Base-by-base conservation (phyloP, 768 basidiomycete genomes). In the Psilocybe cubensis region DNA sequence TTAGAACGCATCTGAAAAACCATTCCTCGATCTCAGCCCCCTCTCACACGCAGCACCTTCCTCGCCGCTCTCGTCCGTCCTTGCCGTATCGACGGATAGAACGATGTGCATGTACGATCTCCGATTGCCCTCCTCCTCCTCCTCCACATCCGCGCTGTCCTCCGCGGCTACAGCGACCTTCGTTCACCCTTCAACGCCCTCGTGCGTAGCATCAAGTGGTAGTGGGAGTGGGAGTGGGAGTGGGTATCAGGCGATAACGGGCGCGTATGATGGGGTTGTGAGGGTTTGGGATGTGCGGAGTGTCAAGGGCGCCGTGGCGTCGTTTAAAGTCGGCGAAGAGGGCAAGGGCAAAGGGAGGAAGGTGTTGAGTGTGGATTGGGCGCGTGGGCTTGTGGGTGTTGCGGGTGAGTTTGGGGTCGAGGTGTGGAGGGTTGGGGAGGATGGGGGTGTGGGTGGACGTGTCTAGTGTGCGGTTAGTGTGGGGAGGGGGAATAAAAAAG, bases 241-340 rank as follows among this genome's bases (percentile, higher is more conserved):
- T 43, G 63, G 69, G 11, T 75, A 86, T 27, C 89, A 89, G 65
- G 74, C 91, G 9, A 74, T 87, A 18, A 90, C 83, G 0, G 92
- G 90, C 4, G 82, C 86, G 0, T 92, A 94, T 66, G 92, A 94
- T 55, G 91, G 92, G 10, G 73, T 86, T 2, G 89, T 87, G 0
- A 77, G 91, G 4, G 67, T 94, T 3, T 94, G 91, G 90, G 92
- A 94, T 67, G 66, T 91, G 23, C 79, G 91, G 3, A 92, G 88
- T 63, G 77, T 79, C 14, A 85, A 86, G 63, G 75, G 79, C 12
- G 83, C 89, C 1, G 76, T 93, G 43, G 79, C 87, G 20, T 84
- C 76, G 57, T 87, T 92, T 66, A 81, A 79, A 45, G 80, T 77
- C 2, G 86, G 83, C 82, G 81, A 84, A 6, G 80, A 80, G 4